These are phyloP conservation scores for Pyrenochaeta sp. DNA, from an alignment of 2,329 filamentous ascomycete genomes.

Conservation along the genomic window DNA sequence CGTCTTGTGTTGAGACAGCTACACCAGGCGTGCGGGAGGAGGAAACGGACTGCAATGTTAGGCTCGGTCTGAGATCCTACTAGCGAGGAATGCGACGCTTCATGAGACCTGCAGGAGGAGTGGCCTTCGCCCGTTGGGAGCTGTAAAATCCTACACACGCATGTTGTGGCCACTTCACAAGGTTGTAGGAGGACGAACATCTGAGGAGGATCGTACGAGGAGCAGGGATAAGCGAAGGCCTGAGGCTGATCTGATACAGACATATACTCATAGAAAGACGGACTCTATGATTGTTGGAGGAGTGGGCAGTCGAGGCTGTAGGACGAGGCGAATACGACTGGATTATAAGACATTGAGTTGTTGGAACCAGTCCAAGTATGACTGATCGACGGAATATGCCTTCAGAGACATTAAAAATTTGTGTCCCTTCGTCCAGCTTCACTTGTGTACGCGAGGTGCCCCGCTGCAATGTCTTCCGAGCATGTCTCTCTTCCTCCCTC, in stretches of 20 bases:
- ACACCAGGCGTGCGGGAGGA: neutral
- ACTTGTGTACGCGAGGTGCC: neutral
- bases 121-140: neutral
- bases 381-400: neutral
- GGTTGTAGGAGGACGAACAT: neutral
- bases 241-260: neutral
- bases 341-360: neutral
- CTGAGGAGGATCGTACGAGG: neutral
- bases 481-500: neutral
- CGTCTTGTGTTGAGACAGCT: neutral
- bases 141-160: neutral
- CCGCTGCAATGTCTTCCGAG: neutral
- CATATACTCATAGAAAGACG: neutral
- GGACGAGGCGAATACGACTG: neutral
- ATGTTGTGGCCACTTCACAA: neutral
- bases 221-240: neutral
- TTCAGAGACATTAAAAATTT: neutral
- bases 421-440: neutral
- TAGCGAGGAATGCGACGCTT: conserved; percentile 6
- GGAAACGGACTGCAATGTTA: neutral
- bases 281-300: too few species aligned
- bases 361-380: neutral
- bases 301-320: neutral
- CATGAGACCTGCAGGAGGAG: conserved; percentile 7
- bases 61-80: neutral